Evolutionary conservation across 257 asterid genomes (phyloP), one percentile per base, ranked within the genome.

Genomic region (Rubia yunnanensis): DNA sequence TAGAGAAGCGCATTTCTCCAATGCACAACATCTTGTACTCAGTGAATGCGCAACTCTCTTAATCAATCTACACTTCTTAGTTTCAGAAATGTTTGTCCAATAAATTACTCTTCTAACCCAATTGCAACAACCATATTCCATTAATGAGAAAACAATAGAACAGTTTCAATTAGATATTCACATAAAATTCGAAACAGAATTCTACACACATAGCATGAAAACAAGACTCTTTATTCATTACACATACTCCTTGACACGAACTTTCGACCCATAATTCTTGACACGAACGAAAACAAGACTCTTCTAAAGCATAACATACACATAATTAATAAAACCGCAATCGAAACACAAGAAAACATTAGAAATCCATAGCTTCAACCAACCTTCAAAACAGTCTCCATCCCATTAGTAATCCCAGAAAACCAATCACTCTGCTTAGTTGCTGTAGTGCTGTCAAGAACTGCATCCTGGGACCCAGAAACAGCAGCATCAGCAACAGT

Each of bases 341-440:
- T 7, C 0, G 8, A 32, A 32, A 41, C 26, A 5, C 17, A 56
- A 17, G 10, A 44, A 39, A 68, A 3, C 49, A 35, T 3, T 27
- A 10, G 69, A 66, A 23, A 5, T 17, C 67, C 23, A 58, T 70
- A 67, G 35, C 62, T 62, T 44, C 3, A 70, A 69, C 85, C 60
- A 71, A 94, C 99, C 99, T 94, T 94, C 72, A 94, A 65, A 72
- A 94, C 97, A 76, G 83, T 13, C 71, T 94, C 99, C 99, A 94
- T 90, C 44, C 85, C 86, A 77, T 80, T 85, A 23, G 95, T 88
- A 61, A 94, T 86, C 83, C 99, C 97, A 72, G 96, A 86, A 72
- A 94, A 91, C 99, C 99, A 94, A 76, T 94, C 97, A 76, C 82
- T 79, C 76, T 90, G 88, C 76, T 92, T 85, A 14, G 85, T 55